Base-by-base conservation (phyloP, 1,284 basidiomycete species). In the Rhodotorula sp. region DNA sequence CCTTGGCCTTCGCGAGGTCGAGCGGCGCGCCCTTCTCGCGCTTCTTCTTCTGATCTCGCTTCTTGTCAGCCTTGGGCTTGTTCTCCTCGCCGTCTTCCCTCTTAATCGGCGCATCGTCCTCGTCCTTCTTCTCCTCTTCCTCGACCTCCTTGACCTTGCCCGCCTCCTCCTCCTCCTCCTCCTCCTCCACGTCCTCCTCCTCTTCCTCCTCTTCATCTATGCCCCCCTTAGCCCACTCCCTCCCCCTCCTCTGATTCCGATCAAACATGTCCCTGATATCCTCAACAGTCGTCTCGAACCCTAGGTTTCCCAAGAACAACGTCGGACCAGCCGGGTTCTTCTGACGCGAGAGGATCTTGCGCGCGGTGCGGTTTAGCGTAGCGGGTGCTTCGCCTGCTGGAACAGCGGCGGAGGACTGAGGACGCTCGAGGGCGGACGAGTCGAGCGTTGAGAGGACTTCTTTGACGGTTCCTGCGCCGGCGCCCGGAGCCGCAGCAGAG, bases 261-360 rank as follows among this genome's bases (percentile, higher is more conserved):
- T 90, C 87, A 62, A 94, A 83, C 72, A 94, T 79, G 69, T 86
- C 85, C 36, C 85, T 84, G 57, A 99, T 88, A 19, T 86, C 86
- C 29, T 86, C 85, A 59, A 76, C 73, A 15, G 76, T 80, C 4
- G 81, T 80, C 70, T 82, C 79, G 75, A 82, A 83, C 58, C 89
- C 88, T 36, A 96, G 84, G 78, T 96, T 96, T 29, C 92, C 92
- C 30, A 95, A 79, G 83, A 95, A 95, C 20, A 96, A 83, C 17
- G 91, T 93, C 13, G 88, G 89, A 0, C 86, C 89, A 15, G 92
- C 86, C 1, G 90, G 86, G 78, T 94, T 90, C 79, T 90, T 92
- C 78, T 95, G 93, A 24, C 81, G 79, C n/a, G 84, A 82, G 17
- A 95, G 83, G 63, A 94, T 90, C 79, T 89, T 92, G 78, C 90